These are phyloP conservation scores for Polyporus arcularius DNA, from an alignment of 768 basidiomycete species.

Conservation along the genomic window DNA sequence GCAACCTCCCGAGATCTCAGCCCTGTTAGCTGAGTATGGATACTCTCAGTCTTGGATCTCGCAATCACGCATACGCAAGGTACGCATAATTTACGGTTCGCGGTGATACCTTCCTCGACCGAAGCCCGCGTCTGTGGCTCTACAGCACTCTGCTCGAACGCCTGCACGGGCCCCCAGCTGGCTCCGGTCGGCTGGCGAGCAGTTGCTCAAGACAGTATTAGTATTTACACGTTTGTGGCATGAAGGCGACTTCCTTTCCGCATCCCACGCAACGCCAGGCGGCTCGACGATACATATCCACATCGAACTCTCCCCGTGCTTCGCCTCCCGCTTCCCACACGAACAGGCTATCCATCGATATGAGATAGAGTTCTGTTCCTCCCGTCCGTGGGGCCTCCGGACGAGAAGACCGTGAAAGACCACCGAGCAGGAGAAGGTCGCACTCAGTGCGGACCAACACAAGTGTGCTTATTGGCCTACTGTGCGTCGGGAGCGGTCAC, in stretches of 20 bases:
- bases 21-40: too few species aligned
- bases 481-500: constrained; percentile 9
- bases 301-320: constrained; percentile 8
- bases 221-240: constrained; percentile 18
- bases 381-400: not conserved
- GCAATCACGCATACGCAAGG: not conserved
- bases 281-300: not conserved
- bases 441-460: not conserved
- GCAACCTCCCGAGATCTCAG: not conserved
- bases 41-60: not conserved
- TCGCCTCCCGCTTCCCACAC: not conserved
- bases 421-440: not conserved
- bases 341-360: too few species aligned
- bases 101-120: not conserved
- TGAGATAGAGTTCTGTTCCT: too few species aligned
- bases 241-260: constrained; percentile 1
- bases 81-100: not conserved
- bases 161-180: not conserved
- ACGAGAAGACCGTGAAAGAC: not conserved
- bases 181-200: constrained; percentile 14
- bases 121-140: not conserved
- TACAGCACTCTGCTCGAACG: constrained; percentile 3
- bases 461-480: not conserved
- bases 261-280: constrained; percentile 1
- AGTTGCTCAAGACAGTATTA: constrained; percentile 14